Base-by-base conservation (phyloP, 1,284 basidiomycete genomes). In the Boletus smithii region DNA sequence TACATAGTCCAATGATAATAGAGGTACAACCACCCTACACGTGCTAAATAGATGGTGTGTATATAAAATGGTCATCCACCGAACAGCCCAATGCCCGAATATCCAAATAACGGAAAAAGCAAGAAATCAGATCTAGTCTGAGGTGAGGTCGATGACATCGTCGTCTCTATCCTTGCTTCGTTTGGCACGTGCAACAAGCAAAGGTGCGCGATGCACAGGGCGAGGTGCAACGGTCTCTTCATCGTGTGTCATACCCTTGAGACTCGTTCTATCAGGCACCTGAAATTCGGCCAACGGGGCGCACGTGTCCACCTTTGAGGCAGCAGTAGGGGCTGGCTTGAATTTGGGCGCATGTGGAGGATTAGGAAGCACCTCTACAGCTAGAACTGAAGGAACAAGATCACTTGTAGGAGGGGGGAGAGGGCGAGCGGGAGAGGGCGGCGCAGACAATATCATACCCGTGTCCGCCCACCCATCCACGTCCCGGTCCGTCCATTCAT, bases 141-240 rank as follows among this genome's bases (percentile, higher is more conserved):
- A 72, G n/a, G 71, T 71, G 20, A 73, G 60, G 59, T 74, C 73
- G 40, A 74, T 72, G 10, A 73, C 51, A 37, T 69, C 61, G 1
- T 53, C 52, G 9, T 54, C 41, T 41, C 11, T 44, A 8, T 5
- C 20, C 27, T 42, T 44, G 40, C 22, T 44, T 42, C 27, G 38
- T 39, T 34, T 65, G 16, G 53, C 52, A 10, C 63, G 65, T 24
- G 63, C 62, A 17, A 44, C 41, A 16, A 67, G 62, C 13, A 68
- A 44, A 22, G 66, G 63, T 20, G 52, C 49, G 0, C 16, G 39
- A 29, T 27, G 8, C 17, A 26, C 37, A 5, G 43, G 22, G 1
- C 17, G 44, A 5, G 27, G 26, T 11, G 8, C 14, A n/a, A n/a
- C n/a, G 3, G 3, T 18, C 4, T 42, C 34, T 31, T 27, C 24